A percentile compares a stretch with the other conserved stretches of the same genome.
These are phyloP conservation scores for Lunularia cruciata DNA, from an alignment of 225 moss, liverwort and hornwort genomes.

Conservation along the genomic window DNA sequence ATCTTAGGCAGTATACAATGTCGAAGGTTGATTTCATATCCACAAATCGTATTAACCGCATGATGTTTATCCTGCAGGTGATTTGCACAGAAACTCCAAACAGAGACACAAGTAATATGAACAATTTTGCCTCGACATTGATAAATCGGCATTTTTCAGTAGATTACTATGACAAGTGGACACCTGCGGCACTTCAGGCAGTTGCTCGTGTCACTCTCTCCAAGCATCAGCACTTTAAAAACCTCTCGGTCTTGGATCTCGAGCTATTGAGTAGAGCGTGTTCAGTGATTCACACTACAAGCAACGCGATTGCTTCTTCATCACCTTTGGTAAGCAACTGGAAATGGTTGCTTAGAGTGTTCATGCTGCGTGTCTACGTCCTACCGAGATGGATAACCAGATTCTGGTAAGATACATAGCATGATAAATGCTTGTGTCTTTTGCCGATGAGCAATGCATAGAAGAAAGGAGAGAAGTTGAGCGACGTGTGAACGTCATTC, in stretches of 20 bases:
- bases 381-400: too few relatives aligned
- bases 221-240: slow-evolving; percentile 35
- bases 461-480: too few relatives aligned
- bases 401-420: too few relatives aligned
- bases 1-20: too few relatives aligned
- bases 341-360: background rate
- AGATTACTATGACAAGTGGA: slow-evolving; percentile 55
- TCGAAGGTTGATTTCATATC: too few relatives aligned
- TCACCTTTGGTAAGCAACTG: slow-evolving; percentile 29
- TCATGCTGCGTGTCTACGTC: too few relatives aligned
- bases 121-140: slow-evolving; percentile 26
- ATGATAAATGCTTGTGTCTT: too few relatives aligned
- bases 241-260: slow-evolving; percentile 23
- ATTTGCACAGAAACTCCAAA: slow-evolving; percentile 39
- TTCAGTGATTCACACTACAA: slow-evolving; percentile 43
- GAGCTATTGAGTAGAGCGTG: slow-evolving; percentile 43
- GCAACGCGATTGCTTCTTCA: slow-evolving; percentile 38
- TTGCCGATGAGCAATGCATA: too few relatives aligned
- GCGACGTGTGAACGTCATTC: too few relatives aligned
- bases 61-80: slow-evolving; percentile 33
- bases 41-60: too few relatives aligned
- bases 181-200: slow-evolving; percentile 47
- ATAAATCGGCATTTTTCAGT: slow-evolving; percentile 41
- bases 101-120: slow-evolving; percentile 31
- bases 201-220: slow-evolving; percentile 45